Conservation (phyloP, 805 yeast species). For the Nakazawaea populi region DNA sequence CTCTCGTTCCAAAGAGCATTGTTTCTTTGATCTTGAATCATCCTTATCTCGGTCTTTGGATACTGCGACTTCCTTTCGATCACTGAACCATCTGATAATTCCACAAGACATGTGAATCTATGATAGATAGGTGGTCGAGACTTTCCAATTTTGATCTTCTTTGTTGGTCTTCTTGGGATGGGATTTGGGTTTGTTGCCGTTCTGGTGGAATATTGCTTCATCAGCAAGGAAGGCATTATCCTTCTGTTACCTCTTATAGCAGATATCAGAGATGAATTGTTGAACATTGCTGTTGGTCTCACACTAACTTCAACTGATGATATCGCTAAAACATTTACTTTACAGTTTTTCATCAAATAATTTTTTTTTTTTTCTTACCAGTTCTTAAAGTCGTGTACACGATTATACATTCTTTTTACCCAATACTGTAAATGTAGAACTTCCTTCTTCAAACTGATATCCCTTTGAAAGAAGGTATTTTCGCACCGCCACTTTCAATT, state of each 20-base stretch:
- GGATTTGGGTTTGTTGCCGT: conserved; percentile 12
- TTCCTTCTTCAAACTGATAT: conserved; percentile 42
- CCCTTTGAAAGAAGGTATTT: conserved; percentile 28
- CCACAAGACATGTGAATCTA: conserved; percentile 85
- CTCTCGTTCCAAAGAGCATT: conserved; percentile 86
- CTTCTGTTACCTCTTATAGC: neutral
- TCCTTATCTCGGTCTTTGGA: conserved; percentile 80
- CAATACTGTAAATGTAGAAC: conserved; percentile 33
- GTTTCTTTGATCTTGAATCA: conserved; percentile 86
- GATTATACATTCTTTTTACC: conserved; percentile 28
- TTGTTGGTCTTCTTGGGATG: conserved; percentile 49
- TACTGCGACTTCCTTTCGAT: conserved; percentile 75
- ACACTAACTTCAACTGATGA: too few species aligned
- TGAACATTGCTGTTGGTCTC: neutral
- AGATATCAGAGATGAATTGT: neutral
- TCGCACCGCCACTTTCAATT: conserved; percentile 37
- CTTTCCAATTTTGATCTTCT: conserved; percentile 69
- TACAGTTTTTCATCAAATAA: too few species aligned
- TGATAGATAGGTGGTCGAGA: conserved; percentile 92
- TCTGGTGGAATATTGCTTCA: conserved; percentile 6
- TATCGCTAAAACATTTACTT: too few species aligned
- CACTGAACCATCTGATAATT: conserved; percentile 92
- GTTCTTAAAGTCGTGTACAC: conserved; percentile 2
- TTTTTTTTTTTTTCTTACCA: neutral
- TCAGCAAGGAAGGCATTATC: neutral